Conservation (phyloP, 2,329 filamentous ascomycete species). For the Diplodia sapinea region DNA sequence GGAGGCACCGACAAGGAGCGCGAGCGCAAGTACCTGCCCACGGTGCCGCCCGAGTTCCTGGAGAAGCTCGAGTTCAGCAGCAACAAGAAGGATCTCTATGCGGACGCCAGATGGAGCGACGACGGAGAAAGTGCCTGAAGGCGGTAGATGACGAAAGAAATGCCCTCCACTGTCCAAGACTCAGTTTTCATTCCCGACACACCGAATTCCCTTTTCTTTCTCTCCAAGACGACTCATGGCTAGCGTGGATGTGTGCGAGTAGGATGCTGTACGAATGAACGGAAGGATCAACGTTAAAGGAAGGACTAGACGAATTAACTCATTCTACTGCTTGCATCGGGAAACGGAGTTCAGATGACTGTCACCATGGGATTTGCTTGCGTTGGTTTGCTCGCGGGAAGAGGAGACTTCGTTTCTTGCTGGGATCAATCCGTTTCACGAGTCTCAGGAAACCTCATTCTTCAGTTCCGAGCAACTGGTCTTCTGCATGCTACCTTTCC, state of each 20-base stretch:
- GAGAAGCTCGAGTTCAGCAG: slow-evolving; percentile 74
- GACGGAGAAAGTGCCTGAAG: slow-evolving; percentile 25
- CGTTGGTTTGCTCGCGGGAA: neutral
- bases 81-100: slow-evolving; percentile 28
- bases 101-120: slow-evolving; percentile 29
- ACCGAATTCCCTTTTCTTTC: slow-evolving; percentile 4
- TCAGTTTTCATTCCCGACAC: neutral
- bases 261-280: slow-evolving; percentile 12
- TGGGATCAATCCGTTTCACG: neutral
- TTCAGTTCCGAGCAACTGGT: neutral
- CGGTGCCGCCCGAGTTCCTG: slow-evolving; percentile 90
- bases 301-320: slow-evolving; percentile 25
- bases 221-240: slow-evolving; percentile 12
- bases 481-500: neutral
- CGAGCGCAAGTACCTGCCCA: slow-evolving; percentile 94
- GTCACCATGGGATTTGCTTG: slow-evolving; percentile 3
- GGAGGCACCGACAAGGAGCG: slow-evolving; percentile 90
- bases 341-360: slow-evolving; percentile 22
- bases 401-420: neutral
- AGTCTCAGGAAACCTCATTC: slow-evolving; percentile 7
- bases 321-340: slow-evolving; percentile 23
- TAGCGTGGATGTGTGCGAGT: slow-evolving; percentile 17
- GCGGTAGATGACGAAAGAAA: neutral
- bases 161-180: neutral
- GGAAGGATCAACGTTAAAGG: slow-evolving; percentile 12